Percentiles rank a stretch among this genome's conserved stretches.
Conservation (phyloP, 1,284 basidiomycete genomes). For the Boletellus dicymbophilus region DNA sequence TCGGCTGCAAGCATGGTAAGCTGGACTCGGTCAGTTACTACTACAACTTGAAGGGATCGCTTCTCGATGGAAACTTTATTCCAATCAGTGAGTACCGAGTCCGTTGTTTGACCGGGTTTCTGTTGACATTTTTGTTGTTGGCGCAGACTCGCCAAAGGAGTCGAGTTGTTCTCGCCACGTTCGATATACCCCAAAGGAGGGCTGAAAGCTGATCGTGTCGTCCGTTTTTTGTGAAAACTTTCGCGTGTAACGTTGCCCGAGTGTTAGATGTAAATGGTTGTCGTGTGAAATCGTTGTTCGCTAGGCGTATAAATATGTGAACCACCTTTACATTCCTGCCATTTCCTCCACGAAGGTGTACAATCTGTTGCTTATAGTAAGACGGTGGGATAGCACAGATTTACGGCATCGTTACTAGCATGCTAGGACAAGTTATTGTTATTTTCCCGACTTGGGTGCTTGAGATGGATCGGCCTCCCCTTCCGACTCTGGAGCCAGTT, state of each 20-base stretch:
- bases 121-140: slow-evolving; percentile 8
- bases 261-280: too few relatives aligned
- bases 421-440: too few relatives aligned
- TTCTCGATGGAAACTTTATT: slow-evolving; percentile 65
- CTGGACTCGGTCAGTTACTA: slow-evolving; percentile 65
- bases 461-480: slow-evolving; percentile 25
- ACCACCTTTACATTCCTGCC: too few relatives aligned
- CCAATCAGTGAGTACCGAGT: slow-evolving; percentile 55
- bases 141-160: slow-evolving; percentile 50
- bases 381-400: too few relatives aligned
- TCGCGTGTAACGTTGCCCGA: too few relatives aligned
- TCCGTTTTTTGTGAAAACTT: neutral
- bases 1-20: slow-evolving; percentile 52
- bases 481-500: slow-evolving; percentile 49
- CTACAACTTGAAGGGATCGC: slow-evolving; percentile 65
- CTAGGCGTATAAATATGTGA: too few relatives aligned
- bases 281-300: too few relatives aligned
- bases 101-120: too few relatives aligned
- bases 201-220: neutral
- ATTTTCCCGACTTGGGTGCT: slow-evolving; percentile 11
- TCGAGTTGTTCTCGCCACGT: slow-evolving; percentile 19
- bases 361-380: too few relatives aligned
- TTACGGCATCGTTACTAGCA: too few relatives aligned
- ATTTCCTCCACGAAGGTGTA: too few relatives aligned
- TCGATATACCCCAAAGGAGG: slow-evolving; percentile 14